phyloP scores from a whole-genome alignment of 306 rosid genomes.

The Corylus avellana region DNA sequence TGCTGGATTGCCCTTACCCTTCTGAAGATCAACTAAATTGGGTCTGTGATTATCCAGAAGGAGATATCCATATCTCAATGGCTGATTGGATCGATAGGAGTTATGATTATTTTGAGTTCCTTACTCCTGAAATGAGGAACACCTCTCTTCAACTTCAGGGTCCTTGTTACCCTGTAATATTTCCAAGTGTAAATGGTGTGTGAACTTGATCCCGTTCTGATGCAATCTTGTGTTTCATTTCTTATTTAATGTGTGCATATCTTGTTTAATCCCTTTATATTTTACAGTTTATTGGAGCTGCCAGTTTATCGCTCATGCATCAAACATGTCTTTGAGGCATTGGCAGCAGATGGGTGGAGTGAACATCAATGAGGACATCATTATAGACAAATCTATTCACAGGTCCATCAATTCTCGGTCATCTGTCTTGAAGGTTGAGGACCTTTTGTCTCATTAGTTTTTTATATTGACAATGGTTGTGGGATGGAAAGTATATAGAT shows the following conservation, averaged over 20 bases:
- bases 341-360: conserved; percentile 98
- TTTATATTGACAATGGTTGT: conserved; percentile 10
- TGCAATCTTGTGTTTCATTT: conserved; percentile 5
- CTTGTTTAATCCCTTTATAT: conserved; percentile 9
- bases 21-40: conserved; percentile 78
- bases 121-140: conserved; percentile 91
- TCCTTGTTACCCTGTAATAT: conserved; percentile 96
- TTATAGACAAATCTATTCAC: conserved; percentile 85
- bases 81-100: conserved; percentile 73
- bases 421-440: conserved; percentile 79
- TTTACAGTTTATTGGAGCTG: conserved; percentile 93
- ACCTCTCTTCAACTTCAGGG: conserved; percentile 95
- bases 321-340: conserved; percentile 77
- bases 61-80: conserved; percentile 67
- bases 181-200: conserved; percentile 94
- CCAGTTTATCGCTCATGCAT: conserved; percentile 85
- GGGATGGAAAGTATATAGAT: conserved; percentile 9
- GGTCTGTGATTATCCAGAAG: conserved; percentile 98
- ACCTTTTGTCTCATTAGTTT: conserved; percentile 13
- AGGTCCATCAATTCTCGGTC: conserved; percentile 82
- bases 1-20: conserved; percentile 79
- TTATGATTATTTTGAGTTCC: conserved; percentile 87
- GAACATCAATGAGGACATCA: conserved; percentile 72
- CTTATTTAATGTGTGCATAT: conserved; percentile 18
- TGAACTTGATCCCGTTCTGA: conserved; percentile 8